Conservation (phyloP, 495 filamentous ascomycete genomes). For the Tuber brumale region DNA sequence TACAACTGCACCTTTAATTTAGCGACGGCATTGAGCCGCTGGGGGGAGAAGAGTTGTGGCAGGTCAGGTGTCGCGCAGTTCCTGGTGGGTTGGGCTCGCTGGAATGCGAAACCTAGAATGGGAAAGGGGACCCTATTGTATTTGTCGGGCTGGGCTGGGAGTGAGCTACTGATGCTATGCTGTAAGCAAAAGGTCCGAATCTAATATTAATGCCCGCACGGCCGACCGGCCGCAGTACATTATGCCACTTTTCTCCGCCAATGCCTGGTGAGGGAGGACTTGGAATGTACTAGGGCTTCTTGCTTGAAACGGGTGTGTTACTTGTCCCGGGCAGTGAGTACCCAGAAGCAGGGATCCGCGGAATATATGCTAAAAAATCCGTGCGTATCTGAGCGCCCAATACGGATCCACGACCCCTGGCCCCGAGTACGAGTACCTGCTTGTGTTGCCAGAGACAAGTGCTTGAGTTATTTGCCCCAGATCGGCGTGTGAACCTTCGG, state of each 20-base stretch:
- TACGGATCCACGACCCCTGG: too few species aligned
- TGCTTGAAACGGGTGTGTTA: background rate
- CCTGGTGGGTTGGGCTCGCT: background rate
- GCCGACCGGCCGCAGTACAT: background rate
- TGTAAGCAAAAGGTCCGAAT: background rate
- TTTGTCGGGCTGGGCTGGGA: background rate
- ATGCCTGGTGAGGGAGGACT: background rate
- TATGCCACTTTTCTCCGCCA: background rate
- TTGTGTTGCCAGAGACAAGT: too few species aligned
- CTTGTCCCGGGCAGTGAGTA: too few species aligned
- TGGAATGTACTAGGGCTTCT: background rate
- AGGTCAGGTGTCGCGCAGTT: background rate
- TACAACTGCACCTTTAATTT: constrained; percentile 2
- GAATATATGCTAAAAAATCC: too few species aligned
- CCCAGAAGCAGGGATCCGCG: too few species aligned
- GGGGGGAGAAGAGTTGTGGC: background rate
- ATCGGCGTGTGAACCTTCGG: background rate
- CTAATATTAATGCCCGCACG: background rate
- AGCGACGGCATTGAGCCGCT: background rate
- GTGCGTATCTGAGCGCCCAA: too few species aligned
- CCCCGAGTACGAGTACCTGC: too few species aligned
- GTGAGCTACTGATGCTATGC: background rate
- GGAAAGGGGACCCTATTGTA: background rate
- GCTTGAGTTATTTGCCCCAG: background rate
- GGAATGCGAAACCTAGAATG: background rate